Evolutionary conservation across 495 filamentous ascomycete species (phyloP), one percentile per base, ranked within the genome.

Genomic region (Penicillium maclennaniae): DNA sequence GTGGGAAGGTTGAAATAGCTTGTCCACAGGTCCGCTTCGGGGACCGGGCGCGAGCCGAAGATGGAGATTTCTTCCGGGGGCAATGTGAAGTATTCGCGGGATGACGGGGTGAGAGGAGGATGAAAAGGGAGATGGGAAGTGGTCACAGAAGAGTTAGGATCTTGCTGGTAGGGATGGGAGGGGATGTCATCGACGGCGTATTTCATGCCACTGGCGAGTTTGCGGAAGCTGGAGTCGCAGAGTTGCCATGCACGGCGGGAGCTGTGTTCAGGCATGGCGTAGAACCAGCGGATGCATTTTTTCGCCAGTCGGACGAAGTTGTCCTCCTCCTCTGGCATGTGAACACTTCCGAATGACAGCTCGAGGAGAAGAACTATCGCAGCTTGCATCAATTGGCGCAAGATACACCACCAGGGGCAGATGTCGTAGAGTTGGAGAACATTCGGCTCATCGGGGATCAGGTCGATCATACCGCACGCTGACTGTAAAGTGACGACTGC

Each of bases 371-470:
- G 65, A 3, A 86, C 72, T 3, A 75, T 77, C 3, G 75, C 69
- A 2, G 82, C 73, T 65, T 86, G 81, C 70, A 83, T 83, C 15
- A 87, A 56, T 47, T 80, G 78, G 54, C 87, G 84, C 6, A 87
- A 63, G 8, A 82, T 65, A 43, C 72, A 77, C 83, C 83, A 88
- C 84, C 84, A 88, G 16, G 83, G 83, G 7, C 74, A 70, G 14
- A 79, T 65, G 19, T 71, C 58, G 53, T 85, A 84, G 4, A 87
- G 66, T 28, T 69, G 71, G 20, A 68, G 49, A 3, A 69, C 58
- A 31, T 78, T 63, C 0, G 74, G 73, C 28, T 66, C 48, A 27
- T 78, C 70, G 1, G 78, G 79, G 5, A 88, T 59, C 39, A 87
- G 55, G 17, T 71, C 69, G 0, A 87, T 67, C 59, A 81, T 79